These are phyloP conservation scores for Excoecaria agallocha DNA, from an alignment of 345 rosid species.

Conservation along the genomic window DNA sequence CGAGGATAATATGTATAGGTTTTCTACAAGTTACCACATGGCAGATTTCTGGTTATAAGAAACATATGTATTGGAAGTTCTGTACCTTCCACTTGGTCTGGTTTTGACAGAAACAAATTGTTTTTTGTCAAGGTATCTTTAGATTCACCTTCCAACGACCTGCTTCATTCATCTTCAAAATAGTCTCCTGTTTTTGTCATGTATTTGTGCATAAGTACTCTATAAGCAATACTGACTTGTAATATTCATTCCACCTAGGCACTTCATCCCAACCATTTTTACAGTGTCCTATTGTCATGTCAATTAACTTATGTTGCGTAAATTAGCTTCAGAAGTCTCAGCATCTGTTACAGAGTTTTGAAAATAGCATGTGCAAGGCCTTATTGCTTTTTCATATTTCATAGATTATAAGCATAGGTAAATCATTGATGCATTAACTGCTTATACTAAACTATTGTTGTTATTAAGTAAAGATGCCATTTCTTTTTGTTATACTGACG, in stretches of 20 bases:
- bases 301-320: background rate
- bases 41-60: background rate
- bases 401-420: too few relatives aligned
- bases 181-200: background rate
- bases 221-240: background rate
- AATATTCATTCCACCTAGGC: background rate
- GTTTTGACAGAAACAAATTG: background rate
- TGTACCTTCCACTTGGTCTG: background rate
- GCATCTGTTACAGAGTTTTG: background rate
- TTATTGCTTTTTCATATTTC: too few relatives aligned
- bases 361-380: background rate
- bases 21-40: background rate
- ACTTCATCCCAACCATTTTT: background rate
- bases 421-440: too few relatives aligned
- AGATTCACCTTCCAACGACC: conserved; percentile 3
- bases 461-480: background rate
- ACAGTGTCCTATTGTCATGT: background rate
- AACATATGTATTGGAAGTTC: background rate
- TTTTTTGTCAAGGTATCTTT: background rate
- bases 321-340: background rate
- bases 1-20: background rate
- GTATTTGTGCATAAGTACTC: background rate
- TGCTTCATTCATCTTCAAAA: background rate
- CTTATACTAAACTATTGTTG: background rate
- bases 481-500: background rate